Evolutionary conservation across 2,329 filamentous ascomycete genomes (phyloP).

Genomic region (Curvularia eragrostidis): DNA sequence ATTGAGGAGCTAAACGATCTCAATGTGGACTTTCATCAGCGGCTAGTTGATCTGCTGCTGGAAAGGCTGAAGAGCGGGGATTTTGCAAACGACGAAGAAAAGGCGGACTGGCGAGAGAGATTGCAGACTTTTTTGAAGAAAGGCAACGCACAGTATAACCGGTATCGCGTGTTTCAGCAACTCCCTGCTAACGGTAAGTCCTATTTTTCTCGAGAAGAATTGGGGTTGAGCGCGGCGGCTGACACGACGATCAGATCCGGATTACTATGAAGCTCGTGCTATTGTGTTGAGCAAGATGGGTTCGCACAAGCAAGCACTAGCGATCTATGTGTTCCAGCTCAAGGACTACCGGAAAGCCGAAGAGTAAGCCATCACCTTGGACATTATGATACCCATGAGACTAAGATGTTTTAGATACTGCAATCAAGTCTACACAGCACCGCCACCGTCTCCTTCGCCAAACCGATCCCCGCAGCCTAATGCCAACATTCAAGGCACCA

Average conservation of each 20-base stretch:
- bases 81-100: slow-evolving; percentile 46
- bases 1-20: slow-evolving; percentile 85
- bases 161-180: slow-evolving; percentile 75
- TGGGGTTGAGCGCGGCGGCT: neutral
- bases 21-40: slow-evolving; percentile 86
- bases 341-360: slow-evolving; percentile 87
- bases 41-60: slow-evolving; percentile 76
- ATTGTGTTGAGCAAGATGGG: slow-evolving; percentile 95
- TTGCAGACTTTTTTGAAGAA: slow-evolving; percentile 77
- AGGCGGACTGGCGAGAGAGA: slow-evolving; percentile 63
- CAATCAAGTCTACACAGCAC: slow-evolving; percentile 76
- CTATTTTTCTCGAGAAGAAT: neutral
- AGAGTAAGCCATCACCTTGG: slow-evolving; percentile 64
- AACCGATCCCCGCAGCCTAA: slow-evolving; percentile 31
- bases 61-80: slow-evolving; percentile 55
- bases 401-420: slow-evolving; percentile 68
- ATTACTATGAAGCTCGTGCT: slow-evolving; percentile 88
- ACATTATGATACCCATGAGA: neutral
- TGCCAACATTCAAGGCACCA: slow-evolving; percentile 40
- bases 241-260: slow-evolving; percentile 64
- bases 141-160: slow-evolving; percentile 77
- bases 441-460: slow-evolving; percentile 33
- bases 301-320: slow-evolving; percentile 91
- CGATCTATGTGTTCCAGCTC: slow-evolving; percentile 97
- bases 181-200: slow-evolving; percentile 78